Evolutionary conservation across 2,329 filamentous ascomycete genomes (phyloP).

Genomic region (Diaporthe ampelina): DNA sequence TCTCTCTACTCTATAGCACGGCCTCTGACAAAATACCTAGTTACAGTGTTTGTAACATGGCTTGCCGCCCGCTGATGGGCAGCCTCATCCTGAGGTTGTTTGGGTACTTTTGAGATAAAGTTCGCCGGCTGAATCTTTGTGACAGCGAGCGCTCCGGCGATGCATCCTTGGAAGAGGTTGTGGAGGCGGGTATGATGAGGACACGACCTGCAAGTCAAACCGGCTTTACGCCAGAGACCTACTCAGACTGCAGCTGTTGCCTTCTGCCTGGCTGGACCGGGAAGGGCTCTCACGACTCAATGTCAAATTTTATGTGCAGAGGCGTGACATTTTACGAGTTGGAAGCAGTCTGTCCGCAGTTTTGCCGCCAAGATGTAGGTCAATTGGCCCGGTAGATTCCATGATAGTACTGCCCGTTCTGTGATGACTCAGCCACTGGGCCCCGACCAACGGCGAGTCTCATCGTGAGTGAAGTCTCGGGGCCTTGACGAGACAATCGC

Average conservation of each 20-base stretch:
- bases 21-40: background rate
- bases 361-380: background rate
- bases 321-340: background rate
- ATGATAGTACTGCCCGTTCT: background rate
- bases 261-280: background rate
- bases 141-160: background rate
- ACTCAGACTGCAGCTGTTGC: background rate
- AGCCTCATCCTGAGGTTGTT: background rate
- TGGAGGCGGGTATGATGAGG: background rate
- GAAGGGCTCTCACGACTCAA: background rate
- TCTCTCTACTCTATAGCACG: background rate
- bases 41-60: background rate
- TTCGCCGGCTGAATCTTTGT: background rate
- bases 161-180: background rate
- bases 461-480: background rate
- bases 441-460: background rate
- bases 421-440: conserved; percentile 28
- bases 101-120: background rate
- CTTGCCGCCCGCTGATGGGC: background rate
- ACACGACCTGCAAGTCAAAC: background rate
- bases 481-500: background rate
- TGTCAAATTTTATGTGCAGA: conserved; percentile 6
- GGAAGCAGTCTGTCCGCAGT: background rate
- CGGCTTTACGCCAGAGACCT: background rate
- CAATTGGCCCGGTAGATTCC: background rate